phyloP scores from a whole-genome alignment of 805 yeast species.

The Hanseniaspora nectarophila region DNA sequence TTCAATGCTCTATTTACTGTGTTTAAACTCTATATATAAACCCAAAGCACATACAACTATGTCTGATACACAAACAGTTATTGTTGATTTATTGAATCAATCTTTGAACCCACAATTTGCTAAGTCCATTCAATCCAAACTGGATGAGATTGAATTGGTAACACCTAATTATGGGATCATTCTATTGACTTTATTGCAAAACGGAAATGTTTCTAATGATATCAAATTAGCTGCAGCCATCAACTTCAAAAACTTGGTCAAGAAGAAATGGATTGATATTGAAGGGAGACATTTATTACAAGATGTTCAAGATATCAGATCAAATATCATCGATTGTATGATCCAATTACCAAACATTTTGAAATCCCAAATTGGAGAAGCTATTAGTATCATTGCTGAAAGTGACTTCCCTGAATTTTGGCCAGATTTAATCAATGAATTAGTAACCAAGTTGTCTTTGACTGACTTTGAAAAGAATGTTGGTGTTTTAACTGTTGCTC shows the following conservation, averaged over 20 bases:
- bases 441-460: conserved; percentile 51
- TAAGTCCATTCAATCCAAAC: conserved; percentile 51
- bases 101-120: conserved; percentile 56
- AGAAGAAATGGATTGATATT: conserved; percentile 80
- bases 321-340: conserved; percentile 77
- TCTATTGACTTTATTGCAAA: conserved; percentile 66
- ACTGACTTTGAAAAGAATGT: conserved; percentile 64
- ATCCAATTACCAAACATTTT: conserved; percentile 63
- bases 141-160: conserved; percentile 49
- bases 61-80: conserved; percentile 38
- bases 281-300: conserved; percentile 63
- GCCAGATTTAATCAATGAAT: conserved; percentile 63
- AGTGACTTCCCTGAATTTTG: conserved; percentile 89
- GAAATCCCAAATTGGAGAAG: conserved; percentile 90
- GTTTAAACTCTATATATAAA: no score
- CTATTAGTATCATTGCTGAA: conserved; percentile 85
- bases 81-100: conserved; percentile 46
- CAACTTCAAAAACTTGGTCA: conserved; percentile 77
- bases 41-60: conserved; percentile 17
- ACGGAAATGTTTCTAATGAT: conserved; percentile 38
- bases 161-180: conserved; percentile 62
- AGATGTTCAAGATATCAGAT: conserved; percentile 59
- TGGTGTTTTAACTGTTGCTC: conserved; percentile 84
- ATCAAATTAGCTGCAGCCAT: conserved; percentile 79
- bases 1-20: no score